Evolutionary conservation across 2,329 filamentous ascomycete genomes (phyloP), one percentile per base, ranked within the genome.

Genomic region (Aspergillus uvarum): DNA sequence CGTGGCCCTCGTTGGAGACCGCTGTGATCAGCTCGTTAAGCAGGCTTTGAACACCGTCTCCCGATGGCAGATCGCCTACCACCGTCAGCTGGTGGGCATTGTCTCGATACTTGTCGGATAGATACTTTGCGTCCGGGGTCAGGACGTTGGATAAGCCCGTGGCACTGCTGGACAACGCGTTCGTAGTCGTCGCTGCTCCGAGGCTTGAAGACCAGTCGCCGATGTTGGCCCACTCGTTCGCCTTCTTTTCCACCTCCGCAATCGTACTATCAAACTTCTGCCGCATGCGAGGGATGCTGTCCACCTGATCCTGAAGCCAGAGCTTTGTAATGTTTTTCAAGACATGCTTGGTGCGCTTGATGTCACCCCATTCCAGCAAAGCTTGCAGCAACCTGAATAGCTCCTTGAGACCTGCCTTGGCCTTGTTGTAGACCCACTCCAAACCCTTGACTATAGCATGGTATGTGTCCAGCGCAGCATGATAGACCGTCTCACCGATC

Each of bases 351-450:
- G 55, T 59, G 2, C 64, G 58, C 4, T 47, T n/a, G 35, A 66
- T 64, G 22, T 66, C 62, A 32, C 59, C 58, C 64, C 64, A 66
- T 11, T 63, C 32, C 29, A 66, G 64, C 0, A 66, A 48, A 11
- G 63, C 58, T 38, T 61, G 24, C 1, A 64, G 10, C 14, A 51
- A 66, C 1, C 50, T 42, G 12, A 66, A 44, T 0, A 66, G 5
- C 7, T 57, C 53, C 8, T 59, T n/a, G n/a, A 57, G 29, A 3
- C 21, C 60, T 1, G 56, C 55, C 31, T 64, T 61, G 21, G 64
- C 56, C 3, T 14, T 26, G 11, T 63, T 54, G n/a, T 54, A 59
- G 4, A 63, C 44, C 49, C 52, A 63, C 16, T 59, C 53, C 4
- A 58, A 42, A 1, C 58, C 62, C 4, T 55, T 55, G 8, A 64